These are phyloP conservation scores for Caloboletus firmus DNA, from an alignment of 1,284 basidiomycete genomes.

Conservation along the genomic window DNA sequence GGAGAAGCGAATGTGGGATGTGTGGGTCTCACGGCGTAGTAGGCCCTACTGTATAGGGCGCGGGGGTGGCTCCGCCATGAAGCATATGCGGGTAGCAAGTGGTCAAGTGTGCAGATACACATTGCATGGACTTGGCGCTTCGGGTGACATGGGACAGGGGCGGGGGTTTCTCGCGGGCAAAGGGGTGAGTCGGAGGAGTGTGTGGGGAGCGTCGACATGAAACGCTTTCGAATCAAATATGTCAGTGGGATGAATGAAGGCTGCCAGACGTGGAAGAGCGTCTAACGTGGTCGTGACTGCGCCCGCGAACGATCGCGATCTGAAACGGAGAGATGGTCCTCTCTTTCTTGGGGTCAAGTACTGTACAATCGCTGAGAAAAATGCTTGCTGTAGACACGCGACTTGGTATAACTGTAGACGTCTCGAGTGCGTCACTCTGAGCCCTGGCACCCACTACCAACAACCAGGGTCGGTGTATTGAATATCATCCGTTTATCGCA, in stretches of 20 bases:
- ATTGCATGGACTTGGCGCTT: neutral
- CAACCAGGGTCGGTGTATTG: slow-evolving; percentile 21
- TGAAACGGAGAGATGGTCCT: slow-evolving; percentile 9
- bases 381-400: slow-evolving; percentile 3
- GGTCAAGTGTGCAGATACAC: slow-evolving; percentile 5
- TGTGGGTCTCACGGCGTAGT: slow-evolving; percentile 2
- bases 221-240: slow-evolving; percentile 22
- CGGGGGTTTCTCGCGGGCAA: slow-evolving; percentile 15
- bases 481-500: slow-evolving; percentile 17
- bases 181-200: slow-evolving; percentile 18
- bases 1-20: slow-evolving; percentile 7
- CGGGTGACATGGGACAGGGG: slow-evolving; percentile 1
- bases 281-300: slow-evolving; percentile 14
- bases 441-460: slow-evolving; percentile 9
- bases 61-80: no score
- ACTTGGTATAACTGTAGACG: slow-evolving; percentile 3
- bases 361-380: neutral
- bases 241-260: slow-evolving; percentile 19
- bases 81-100: no score
- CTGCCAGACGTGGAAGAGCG: slow-evolving; percentile 6
- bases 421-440: neutral
- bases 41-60: no score
- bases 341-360: no score
- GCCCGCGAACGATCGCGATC: slow-evolving; percentile 15
- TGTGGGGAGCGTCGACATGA: slow-evolving; percentile 28